Evolutionary conservation across 306 rosid genomes (phyloP), one percentile per base, ranked within the genome.

Genomic region (Vicia villosa): DNA sequence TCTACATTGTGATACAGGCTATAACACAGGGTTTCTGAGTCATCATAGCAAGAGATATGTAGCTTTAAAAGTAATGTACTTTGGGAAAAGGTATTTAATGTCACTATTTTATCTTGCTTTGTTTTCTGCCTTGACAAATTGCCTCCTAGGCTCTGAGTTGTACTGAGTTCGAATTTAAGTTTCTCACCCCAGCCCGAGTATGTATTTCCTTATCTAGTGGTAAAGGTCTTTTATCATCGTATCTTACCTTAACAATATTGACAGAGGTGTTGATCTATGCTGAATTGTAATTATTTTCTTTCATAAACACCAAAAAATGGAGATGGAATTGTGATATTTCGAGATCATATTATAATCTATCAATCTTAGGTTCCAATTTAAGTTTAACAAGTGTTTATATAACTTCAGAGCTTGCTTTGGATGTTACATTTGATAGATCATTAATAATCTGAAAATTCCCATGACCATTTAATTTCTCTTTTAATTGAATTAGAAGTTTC

Each of bases 21-120:
- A 78, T 70, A 51, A 69, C 61, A 55, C 77, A 26, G 77, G 77
- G 73, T 78, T 55, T 40, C 69, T 84, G 84, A 81, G 51, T 66
- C 81, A 74, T 66, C 83, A 78, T 47, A 54, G 74, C 82, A 93
- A 79, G 91, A 90, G 98, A 93, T 86, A 79, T 61, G 79, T 93
- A 68, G 97, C 98, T 74, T 84, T 93, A 49, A 90, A 86, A 80
- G 81, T 93, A 60, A 86, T 90, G 97, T 93, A 90, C 72, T 90
- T 93, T 64, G 97, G 98, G 24, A 77, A 74, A 75, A 90, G 98
- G 98, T 93, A 89, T 51, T 30, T 21, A 47, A 15, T 70, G 28
- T 81, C 50, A 28, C 74, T 56, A 22, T 66, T 46, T 38, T 68
- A 73, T 77, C 47, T 26, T 51, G 14, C 63, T 65, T 49, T 68